These are phyloP conservation scores for Silene vulgaris DNA, from an alignment of 179 eudicot species.

Conservation along the genomic window DNA sequence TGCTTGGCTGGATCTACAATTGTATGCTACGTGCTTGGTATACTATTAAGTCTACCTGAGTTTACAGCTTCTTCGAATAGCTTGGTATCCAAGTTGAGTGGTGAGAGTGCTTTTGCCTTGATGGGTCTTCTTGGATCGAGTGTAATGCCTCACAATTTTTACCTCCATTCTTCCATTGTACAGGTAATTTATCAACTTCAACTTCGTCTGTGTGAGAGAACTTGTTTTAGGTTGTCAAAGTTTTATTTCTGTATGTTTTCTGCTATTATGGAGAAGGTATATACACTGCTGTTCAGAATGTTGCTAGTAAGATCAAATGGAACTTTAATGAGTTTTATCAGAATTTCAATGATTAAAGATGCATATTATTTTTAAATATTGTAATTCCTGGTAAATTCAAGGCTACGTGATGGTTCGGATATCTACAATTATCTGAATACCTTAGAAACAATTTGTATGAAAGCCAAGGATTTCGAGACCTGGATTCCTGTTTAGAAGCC, in stretches of 20 bases:
- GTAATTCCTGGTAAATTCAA: background rate
- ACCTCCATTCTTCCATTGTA: constrained; percentile 83
- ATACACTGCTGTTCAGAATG: background rate
- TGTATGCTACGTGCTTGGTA: constrained; percentile 52
- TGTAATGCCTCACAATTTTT: constrained; percentile 92
- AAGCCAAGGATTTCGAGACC: too few species aligned
- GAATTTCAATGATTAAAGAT: background rate
- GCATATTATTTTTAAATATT: background rate
- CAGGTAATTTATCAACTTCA: constrained; percentile 44
- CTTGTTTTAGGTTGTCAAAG: constrained; percentile 1
- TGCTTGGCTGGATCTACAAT: constrained; percentile 48
- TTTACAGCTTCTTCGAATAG: constrained; percentile 47
- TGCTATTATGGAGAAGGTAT: background rate
- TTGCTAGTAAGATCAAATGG: background rate
- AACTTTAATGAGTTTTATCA: background rate
- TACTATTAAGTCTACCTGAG: constrained; percentile 60
- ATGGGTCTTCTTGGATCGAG: constrained; percentile 95
- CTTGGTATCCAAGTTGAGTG: constrained; percentile 52
- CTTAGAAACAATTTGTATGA: too few species aligned
- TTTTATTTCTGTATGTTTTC: background rate
- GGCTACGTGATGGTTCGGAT: too few species aligned
- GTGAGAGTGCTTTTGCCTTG: constrained; percentile 78
- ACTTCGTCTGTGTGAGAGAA: background rate
- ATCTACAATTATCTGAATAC: too few species aligned
- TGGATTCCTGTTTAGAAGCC: too few species aligned